Conservation (phyloP, 768 basidiomycete species). For the Auricularia sp. region DNA sequence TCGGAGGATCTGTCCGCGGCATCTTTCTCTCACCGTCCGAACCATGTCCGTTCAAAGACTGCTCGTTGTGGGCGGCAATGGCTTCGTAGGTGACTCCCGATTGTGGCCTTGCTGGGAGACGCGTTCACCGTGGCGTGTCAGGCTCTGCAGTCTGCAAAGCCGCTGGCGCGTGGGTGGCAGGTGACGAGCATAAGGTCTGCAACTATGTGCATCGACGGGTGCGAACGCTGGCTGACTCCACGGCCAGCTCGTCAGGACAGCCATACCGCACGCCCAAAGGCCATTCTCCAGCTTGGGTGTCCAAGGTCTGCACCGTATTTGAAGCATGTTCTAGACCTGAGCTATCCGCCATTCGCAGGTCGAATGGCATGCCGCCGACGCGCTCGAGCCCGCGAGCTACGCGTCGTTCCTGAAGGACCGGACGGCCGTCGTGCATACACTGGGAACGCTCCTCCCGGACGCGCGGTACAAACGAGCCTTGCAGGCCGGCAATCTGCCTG, state of each 20-base stretch:
- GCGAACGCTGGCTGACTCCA: not conserved
- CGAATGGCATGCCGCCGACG: conserved; percentile 78
- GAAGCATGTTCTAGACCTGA: conserved; percentile 3
- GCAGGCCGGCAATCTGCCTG: conserved; percentile 43
- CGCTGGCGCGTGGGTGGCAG: conserved; percentile 69
- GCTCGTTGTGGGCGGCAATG: conserved; percentile 97
- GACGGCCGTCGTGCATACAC: conserved; percentile 82
- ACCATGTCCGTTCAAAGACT: conserved; percentile 35
- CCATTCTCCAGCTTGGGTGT: conserved; percentile 78
- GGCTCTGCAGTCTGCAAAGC: conserved; percentile 88
- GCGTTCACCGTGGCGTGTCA: conserved; percentile 19
- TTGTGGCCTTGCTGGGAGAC: not conserved
- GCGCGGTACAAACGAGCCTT: conserved; percentile 70
- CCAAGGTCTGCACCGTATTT: conserved; percentile 39
- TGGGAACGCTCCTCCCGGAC: conserved; percentile 83
- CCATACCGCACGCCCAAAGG: conserved; percentile 86
- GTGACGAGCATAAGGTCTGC: conserved; percentile 82
- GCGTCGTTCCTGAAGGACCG: conserved; percentile 51
- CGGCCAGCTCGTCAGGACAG: conserved; percentile 65
- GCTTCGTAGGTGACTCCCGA: conserved; percentile 68
- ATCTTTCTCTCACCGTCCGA: no score
- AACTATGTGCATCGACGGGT: conserved; percentile 4
- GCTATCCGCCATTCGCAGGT: conserved; percentile 39
- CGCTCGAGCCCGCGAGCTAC: conserved; percentile 68
- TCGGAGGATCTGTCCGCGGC: no score